These are phyloP conservation scores for Saururus chinensis DNA, from an alignment of 164 flowering plant genomes.

Conservation along the genomic window DNA sequence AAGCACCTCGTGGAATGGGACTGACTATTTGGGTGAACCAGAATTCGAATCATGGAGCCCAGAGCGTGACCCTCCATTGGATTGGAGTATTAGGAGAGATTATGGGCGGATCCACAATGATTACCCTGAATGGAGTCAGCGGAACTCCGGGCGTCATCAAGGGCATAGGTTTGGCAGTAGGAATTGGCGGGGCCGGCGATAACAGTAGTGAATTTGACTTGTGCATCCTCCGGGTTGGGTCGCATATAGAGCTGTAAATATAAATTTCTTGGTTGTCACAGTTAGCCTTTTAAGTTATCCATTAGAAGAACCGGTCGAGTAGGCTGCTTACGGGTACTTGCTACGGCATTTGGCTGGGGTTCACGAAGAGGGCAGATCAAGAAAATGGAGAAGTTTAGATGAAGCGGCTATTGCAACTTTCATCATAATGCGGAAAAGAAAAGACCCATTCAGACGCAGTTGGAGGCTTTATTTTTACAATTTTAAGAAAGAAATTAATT, in stretches of 20 bases:
- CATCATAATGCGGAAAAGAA: too few relatives aligned
- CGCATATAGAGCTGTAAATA: not conserved
- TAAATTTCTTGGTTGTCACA: not conserved
- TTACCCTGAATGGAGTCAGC: not conserved
- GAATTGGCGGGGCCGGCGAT: slow-evolving; percentile 4
- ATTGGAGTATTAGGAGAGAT: not conserved
- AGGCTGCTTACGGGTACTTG: not conserved
- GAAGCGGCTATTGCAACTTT: too few relatives aligned
- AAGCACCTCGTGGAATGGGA: slow-evolving; percentile 18
- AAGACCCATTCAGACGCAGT: too few relatives aligned
- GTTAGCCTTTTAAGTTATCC: not conserved
- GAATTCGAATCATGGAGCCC: slow-evolving; percentile 59
- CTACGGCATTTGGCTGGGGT: not conserved
- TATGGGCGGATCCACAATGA: not conserved
- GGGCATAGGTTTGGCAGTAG: not conserved
- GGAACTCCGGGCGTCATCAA: not conserved
- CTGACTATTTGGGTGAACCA: slow-evolving; percentile 20
- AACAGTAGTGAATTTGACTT: not conserved
- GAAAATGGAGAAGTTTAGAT: too few relatives aligned
- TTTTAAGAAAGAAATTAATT: too few relatives aligned
- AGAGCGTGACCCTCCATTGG: slow-evolving; percentile 9
- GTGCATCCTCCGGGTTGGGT: not conserved
- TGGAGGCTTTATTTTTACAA: too few relatives aligned
- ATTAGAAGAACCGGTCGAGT: not conserved
- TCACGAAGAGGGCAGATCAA: too few relatives aligned